phyloP scores from a whole-genome alignment of 2,329 filamentous ascomycete genomes.

The Diplodia sapinea region DNA sequence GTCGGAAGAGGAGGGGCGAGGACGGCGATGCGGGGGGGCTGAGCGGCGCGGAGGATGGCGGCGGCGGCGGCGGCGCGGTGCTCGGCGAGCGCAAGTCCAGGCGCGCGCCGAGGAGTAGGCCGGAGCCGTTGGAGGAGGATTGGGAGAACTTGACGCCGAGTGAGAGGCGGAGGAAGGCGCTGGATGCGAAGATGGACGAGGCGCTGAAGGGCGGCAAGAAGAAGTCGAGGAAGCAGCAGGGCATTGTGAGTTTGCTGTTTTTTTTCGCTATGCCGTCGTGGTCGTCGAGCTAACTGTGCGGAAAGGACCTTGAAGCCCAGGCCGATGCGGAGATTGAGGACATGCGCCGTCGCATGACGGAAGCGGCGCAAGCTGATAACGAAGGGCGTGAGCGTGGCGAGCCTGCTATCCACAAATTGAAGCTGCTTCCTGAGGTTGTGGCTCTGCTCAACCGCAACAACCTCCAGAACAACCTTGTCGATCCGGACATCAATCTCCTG shows the following conservation, averaged over 20 bases:
- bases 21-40: slow-evolving; percentile 38
- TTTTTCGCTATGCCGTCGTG: neutral
- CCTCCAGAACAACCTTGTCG: slow-evolving; percentile 81
- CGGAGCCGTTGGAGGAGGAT: slow-evolving; percentile 61
- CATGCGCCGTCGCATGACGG: slow-evolving; percentile 88
- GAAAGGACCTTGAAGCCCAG: slow-evolving; percentile 83
- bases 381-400: slow-evolving; percentile 76
- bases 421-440: slow-evolving; percentile 89
- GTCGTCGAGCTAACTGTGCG: slow-evolving; percentile 33
- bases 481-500: slow-evolving; percentile 93
- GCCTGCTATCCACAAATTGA: slow-evolving; percentile 90
- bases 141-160: slow-evolving; percentile 83
- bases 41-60: slow-evolving; percentile 41
- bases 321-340: slow-evolving; percentile 88
- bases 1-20: slow-evolving; percentile 57
- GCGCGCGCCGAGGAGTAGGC: slow-evolving; percentile 47
- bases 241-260: slow-evolving; percentile 68
- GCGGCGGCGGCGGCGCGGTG: neutral
- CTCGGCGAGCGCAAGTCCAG: slow-evolving; percentile 59
- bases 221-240: slow-evolving; percentile 77
- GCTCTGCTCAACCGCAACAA: slow-evolving; percentile 88
- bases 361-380: slow-evolving; percentile 86
- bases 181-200: slow-evolving; percentile 86
- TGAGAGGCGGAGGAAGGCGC: slow-evolving; percentile 81
- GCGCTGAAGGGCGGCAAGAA: slow-evolving; percentile 83